Base-by-base conservation (phyloP, 345 rosid genomes). In the Syzygium grande region DNA sequence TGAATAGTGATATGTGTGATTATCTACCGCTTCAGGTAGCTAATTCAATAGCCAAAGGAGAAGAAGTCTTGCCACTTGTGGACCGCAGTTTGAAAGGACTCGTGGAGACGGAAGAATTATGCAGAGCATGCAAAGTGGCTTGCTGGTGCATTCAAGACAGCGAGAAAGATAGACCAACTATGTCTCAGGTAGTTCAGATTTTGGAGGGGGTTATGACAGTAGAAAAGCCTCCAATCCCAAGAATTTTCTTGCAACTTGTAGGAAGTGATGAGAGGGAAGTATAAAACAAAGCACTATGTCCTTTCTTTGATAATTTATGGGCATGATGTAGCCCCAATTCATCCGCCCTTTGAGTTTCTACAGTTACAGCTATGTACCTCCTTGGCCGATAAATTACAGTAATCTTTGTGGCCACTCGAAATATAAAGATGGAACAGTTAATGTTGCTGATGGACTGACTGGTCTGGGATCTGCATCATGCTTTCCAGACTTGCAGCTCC, bases 131-230 rank as follows among this genome's bases (percentile, higher is more conserved):
- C 79, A 84, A 49, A 61, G 88, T 59, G 29, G 88, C 86, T 41
- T 87, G 88, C 34, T 83, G 88, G 86, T 84, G 88, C 55, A 87
- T 84, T 46, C 88, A 87, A 61, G 88, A 87, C 23, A 30, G 84
- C 27, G 88, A 87, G 56, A 23, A 59, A 78, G 83, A 87, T 55
- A 87, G 86, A 43, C 88, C 88, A 5, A 84, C 86, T 3, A 84
- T 84, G 86, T 83, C 73, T 22, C 79, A 56, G 58, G 86, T 59
- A 2, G 88, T 83, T 23, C 78, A 84, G 56, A 56, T 58, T 53
- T 29, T 87, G 86, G 86, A 87, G 84, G 86, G 86, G 16, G 15
- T 27, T 13, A 58, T 16, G 6, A 86, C 30, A 19, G 52, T 84
- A 14, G 59, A 61, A 19, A 84, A 53, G 27, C 88, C 86, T 56